A percentile compares a stretch with the other conserved stretches of the same genome.
These are phyloP conservation scores for Aureobasidium mangrovei DNA, from an alignment of 2,329 filamentous ascomycete species.

Conservation along the genomic window DNA sequence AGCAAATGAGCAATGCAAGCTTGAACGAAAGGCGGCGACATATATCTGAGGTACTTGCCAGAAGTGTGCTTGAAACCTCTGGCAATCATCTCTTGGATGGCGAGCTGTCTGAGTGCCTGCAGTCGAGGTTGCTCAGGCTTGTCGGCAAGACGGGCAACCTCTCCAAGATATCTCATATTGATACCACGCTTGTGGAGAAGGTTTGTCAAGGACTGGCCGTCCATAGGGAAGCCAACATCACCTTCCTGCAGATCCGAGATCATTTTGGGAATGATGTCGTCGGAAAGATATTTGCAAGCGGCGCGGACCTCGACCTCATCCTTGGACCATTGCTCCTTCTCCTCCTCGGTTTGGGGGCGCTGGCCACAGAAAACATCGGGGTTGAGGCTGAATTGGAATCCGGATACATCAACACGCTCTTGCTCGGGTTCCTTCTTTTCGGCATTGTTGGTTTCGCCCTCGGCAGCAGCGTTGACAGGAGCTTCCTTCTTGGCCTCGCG, in stretches of 20 bases:
- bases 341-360: conserved; percentile 76
- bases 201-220: conserved; percentile 81
- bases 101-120: conserved; percentile 65
- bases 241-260: conserved; percentile 81
- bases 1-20: conserved; percentile 77
- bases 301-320: conserved; percentile 85
- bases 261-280: conserved; percentile 73
- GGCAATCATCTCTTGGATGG: conserved; percentile 87
- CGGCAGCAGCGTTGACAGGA: conserved; percentile 17
- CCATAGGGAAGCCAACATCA: conserved; percentile 96
- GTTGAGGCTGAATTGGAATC: conserved; percentile 83
- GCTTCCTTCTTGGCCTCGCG: conserved; percentile 33
- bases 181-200: conserved; percentile 94
- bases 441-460: conserved; percentile 23
- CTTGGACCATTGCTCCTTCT: conserved; percentile 71
- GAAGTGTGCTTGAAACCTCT: conserved; percentile 91
- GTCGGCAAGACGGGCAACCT: conserved; percentile 57
- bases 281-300: conserved; percentile 68
- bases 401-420: conserved; percentile 73
- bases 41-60: conserved; percentile 66
- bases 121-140: conserved; percentile 61
- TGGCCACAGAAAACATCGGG: conserved; percentile 94
- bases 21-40: conserved; percentile 72
- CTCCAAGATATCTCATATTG: conserved; percentile 92
- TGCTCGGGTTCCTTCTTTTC: conserved; percentile 34